Evolutionary conservation across 768 basidiomycete genomes (phyloP), one percentile per base, ranked within the genome.

Genomic region (Hebeloma cylindrosporum): DNA sequence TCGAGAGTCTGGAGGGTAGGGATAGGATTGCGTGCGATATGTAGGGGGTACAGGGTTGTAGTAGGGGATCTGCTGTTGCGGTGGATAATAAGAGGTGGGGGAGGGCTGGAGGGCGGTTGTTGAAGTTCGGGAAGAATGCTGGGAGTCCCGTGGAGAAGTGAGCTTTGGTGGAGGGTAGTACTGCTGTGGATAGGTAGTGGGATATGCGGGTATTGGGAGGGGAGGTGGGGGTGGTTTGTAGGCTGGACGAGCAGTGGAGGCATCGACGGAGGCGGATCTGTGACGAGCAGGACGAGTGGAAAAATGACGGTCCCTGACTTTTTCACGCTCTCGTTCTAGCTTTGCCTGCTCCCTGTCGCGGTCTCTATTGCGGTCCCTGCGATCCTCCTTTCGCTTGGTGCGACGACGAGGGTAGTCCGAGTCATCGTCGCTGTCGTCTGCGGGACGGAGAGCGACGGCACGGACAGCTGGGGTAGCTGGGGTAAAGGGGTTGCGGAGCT

Each of bases 391-490:
- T 11, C 34, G 27, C 20, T 50, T 41, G 11, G 35, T 43, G 31
- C 44, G 51, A 23, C 38, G 43, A 17, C 48, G n/a, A n/a, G n/a
- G n/a, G n/a, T n/a, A 13, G 21, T 50, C 31, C 28, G 21, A n/a
- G 27, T 50, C 44, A 20, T 48, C 40, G 18, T 56, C 52, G 7
- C 34, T 26, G 22, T 55, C 48, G 22, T 52, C 22, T 22, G 23
- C 35, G 11, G 43, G 38, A 9, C 40, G 45, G 22, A 48, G 50
- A 10, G 40, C 31, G 29, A 51, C 43, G 32, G 56, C 49, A 26
- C 45, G 54, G 14, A 49, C 45, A 7, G 61, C 62, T 13, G 67
- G 67, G 0, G 67, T 68, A 6, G 64, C 58, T 3, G 65, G 62
- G 25, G 65, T 63, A 34, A 60, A 62, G 21, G 64, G 67, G 43